Base-by-base conservation (phyloP, 2,329 filamentous ascomycete species). In the Diaporthe longicolla region DNA sequence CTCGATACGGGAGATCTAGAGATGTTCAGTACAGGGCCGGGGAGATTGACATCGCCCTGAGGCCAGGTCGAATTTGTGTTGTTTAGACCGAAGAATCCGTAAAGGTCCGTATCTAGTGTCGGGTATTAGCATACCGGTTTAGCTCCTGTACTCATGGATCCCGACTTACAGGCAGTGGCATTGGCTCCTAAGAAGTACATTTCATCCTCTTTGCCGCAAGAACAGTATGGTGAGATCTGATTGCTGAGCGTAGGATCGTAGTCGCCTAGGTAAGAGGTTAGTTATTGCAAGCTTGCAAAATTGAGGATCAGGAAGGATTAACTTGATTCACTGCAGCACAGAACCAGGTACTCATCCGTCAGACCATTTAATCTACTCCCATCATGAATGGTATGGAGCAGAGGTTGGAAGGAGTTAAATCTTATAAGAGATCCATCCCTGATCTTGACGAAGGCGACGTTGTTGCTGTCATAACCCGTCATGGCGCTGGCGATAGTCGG, bases 391-490 rank as follows among this genome's bases (percentile, higher is more conserved):
- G 24, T 21, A 19, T 65, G 48, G 3, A 65, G 26, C 17, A 65
- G n/a, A 15, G 40, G 59, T 19, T 32, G 21, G 19, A 65, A 65
- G 21, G 59, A 32, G 1, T 43, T 13, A 17, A 65, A 65, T 0
- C 40, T 24, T 17, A 65, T 65, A 19, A 65, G 59, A 4, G 59
- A 48, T 9, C 43, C 26, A n/a, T 65, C 59, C 19, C 43, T 65
- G 19, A 65, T 65, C 59, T 65, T 65, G 26, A 65, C 35, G 59
- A 65, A 65, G 3, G 59, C 59, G 40, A 65, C 40, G 26, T 48
- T 65, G 43, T 65, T 65, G 26, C 59, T 48, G 21, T 65, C 59
- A 19, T 65, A 65, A 8, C 59, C 59, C 2, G 59, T 65, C 59
- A 65, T 65, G 4, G 59, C 59, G 21, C 59, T 65, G 43, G 59